Conservation (phyloP, 2,329 filamentous ascomycete genomes). For the Cladosporium sp. region DNA sequence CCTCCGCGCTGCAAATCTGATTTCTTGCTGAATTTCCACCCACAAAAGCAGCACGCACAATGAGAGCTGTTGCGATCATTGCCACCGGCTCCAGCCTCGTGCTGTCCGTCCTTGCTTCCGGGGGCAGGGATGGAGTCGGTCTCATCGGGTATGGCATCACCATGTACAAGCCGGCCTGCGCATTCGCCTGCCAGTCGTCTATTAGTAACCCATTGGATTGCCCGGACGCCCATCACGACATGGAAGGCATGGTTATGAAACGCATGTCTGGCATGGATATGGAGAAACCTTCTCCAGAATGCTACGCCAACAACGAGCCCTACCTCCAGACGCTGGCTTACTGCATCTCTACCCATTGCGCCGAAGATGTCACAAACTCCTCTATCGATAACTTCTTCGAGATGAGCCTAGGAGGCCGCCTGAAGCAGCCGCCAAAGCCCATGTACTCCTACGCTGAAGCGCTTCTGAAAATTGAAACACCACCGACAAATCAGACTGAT, state of each 20-base stretch:
- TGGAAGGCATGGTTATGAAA: slow-evolving; percentile 15
- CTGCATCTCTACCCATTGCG: slow-evolving; percentile 27
- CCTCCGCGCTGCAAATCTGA: background rate
- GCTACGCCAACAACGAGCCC: slow-evolving; percentile 26
- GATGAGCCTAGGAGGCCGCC: slow-evolving; percentile 16
- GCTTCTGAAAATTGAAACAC: slow-evolving; percentile 21
- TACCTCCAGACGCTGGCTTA: slow-evolving; percentile 29
- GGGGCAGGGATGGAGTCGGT: slow-evolving; percentile 11
- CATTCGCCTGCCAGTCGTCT: slow-evolving; percentile 21
- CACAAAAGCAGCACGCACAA: background rate
- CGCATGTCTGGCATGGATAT: slow-evolving; percentile 2
- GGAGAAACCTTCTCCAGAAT: slow-evolving; percentile 20
- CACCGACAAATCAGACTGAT: slow-evolving; percentile 19
- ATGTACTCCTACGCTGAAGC: slow-evolving; percentile 25
- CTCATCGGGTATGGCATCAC: slow-evolving; percentile 23
- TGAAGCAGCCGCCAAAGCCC: slow-evolving; percentile 17
- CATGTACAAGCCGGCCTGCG: slow-evolving; percentile 24
- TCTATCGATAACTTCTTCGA: slow-evolving; percentile 30
- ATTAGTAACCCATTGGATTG: slow-evolving; percentile 17
- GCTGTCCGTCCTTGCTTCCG: background rate
- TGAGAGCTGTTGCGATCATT: background rate
- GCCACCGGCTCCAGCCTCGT: slow-evolving; percentile 1
- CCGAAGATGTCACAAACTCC: slow-evolving; percentile 18
- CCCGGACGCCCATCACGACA: slow-evolving; percentile 11
- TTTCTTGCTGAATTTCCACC: background rate